Evolutionary conservation across 1,284 basidiomycete species (phyloP), one percentile per base, ranked within the genome.

Genomic region (Neolentinus lepideus): DNA sequence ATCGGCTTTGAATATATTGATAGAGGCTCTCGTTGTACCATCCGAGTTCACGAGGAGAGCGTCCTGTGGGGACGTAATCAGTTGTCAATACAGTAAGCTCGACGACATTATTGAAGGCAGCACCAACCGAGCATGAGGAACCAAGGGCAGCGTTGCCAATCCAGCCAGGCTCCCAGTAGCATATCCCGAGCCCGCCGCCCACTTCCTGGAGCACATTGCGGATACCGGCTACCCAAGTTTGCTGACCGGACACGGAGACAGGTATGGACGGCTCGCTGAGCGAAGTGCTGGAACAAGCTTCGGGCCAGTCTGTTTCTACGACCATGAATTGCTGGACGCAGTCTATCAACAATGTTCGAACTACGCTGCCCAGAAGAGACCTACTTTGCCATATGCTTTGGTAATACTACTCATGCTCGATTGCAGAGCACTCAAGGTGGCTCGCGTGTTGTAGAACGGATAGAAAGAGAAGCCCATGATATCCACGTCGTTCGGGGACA

Each of bases 241-340:
- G 67, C 64, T 85, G 83, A 0, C 83, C 84, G 12, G 76, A 67
- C 2, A 73, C 69, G 6, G 79, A 81, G 9, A 79, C 69, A 0
- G 81, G 63, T 56, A 84, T 74, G 11, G 73, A 73, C 2, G 70
- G 66, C 58, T 82, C 76, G 56, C 77, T 80, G 61, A 83, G 63
- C 0, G 73, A 67, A 1, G 71, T 71, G 2, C 75, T 76, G 27
- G 69, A 62, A 66, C 83, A 85, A 0, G 67, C 63, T 10, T 67
- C 78, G 0, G 83, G 81, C 81, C 81, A 86, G 66, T 86, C 78
- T 2, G 83, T 85, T 67, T 85, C 84, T 2, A 81, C 83, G 10
- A 85, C 75, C 64, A 85, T 77, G 46, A 84, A 66, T 54, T 77
- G 69, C 77, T 78, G 12, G 14, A 21, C 16, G 9, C 16, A 16